Percentiles rank a stretch among this genome's conserved stretches.
phyloP scores from a whole-genome alignment of 1,139 yeast species.

The Magnusiomyces sp. region DNA sequence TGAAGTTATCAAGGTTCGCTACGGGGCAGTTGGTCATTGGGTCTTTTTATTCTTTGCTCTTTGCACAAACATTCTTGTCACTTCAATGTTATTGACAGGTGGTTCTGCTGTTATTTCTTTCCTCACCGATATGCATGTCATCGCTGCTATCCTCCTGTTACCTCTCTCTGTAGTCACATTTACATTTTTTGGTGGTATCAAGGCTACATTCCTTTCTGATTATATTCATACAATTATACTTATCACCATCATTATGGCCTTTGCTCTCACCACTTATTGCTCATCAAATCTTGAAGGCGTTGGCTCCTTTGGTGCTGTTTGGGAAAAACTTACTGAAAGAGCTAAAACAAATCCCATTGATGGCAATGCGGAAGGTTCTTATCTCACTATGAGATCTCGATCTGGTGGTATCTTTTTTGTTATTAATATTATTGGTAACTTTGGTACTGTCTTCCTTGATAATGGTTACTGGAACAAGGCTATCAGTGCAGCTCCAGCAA shows the following conservation, averaged over 20 bases:
- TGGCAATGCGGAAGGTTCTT: conserved; percentile 68
- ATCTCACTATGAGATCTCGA: conserved; percentile 66
- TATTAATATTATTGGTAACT: conserved; percentile 76
- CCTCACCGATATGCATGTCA: conserved; percentile 74
- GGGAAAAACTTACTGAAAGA: conserved; percentile 55
- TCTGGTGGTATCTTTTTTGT: conserved; percentile 79
- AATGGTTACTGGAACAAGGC: conserved; percentile 84
- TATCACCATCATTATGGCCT: conserved; percentile 33
- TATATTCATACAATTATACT: conserved; percentile 60
- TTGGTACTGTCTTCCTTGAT: conserved; percentile 83
- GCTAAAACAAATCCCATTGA: conserved; percentile 52
- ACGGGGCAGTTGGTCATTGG: conserved; percentile 58
- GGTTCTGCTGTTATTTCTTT: conserved; percentile 74
- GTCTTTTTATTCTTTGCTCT: conserved; percentile 70
- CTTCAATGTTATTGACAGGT: conserved; percentile 81
- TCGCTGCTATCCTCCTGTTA: conserved; percentile 71
- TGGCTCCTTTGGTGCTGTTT: conserved; percentile 77
- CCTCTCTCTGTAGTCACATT: conserved; percentile 79
- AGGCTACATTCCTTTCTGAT: conserved; percentile 84
- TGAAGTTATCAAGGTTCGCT: conserved; percentile 59
- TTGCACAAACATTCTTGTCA: conserved; percentile 79
- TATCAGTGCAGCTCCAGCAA: conserved; percentile 74
- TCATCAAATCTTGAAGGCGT: conserved; percentile 38
- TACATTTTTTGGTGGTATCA: conserved; percentile 82
- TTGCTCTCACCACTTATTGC: conserved; percentile 38